A percentile compares a stretch with the other conserved stretches of the same genome.
These are phyloP conservation scores for Emergomyces africanus DNA, from an alignment of 2,329 filamentous ascomycete genomes.

Conservation along the genomic window DNA sequence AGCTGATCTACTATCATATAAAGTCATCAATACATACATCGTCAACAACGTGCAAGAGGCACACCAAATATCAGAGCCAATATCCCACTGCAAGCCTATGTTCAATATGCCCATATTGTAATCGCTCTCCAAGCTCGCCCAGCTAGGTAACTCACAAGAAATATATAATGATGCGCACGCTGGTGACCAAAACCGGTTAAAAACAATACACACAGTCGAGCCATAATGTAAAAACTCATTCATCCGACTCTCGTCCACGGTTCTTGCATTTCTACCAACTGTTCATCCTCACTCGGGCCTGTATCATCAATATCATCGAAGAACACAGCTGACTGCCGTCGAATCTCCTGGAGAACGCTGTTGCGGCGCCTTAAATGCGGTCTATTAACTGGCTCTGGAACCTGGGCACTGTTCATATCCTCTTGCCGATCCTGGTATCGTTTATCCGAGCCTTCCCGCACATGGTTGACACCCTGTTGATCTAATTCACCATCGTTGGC, in stretches of 20 bases:
- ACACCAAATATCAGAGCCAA: background rate
- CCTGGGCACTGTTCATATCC: slow-evolving; percentile 11
- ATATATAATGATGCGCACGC: background rate
- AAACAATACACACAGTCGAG: background rate
- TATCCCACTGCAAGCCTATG: background rate
- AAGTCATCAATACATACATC: background rate
- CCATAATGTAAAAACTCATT: background rate
- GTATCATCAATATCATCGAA: slow-evolving; percentile 29
- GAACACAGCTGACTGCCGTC: slow-evolving; percentile 35
- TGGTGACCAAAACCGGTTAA: background rate
- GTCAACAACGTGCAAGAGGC: background rate
- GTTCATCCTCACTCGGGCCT: slow-evolving; percentile 7
- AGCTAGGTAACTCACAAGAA: background rate
- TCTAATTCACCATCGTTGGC: background rate
- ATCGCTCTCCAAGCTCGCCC: background rate
- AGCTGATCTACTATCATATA: background rate
- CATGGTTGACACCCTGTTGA: background rate
- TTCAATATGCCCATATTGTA: background rate
- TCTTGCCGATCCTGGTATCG: background rate
- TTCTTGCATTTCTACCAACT: background rate
- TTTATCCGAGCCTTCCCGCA: background rate
- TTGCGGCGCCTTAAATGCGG: slow-evolving; percentile 16
- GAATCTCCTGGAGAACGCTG: slow-evolving; percentile 31
- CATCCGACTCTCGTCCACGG: background rate
- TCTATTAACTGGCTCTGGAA: slow-evolving; percentile 12